Base-by-base conservation (phyloP, 1,139 yeast species). In the Debaryomyces singareniensis region DNA sequence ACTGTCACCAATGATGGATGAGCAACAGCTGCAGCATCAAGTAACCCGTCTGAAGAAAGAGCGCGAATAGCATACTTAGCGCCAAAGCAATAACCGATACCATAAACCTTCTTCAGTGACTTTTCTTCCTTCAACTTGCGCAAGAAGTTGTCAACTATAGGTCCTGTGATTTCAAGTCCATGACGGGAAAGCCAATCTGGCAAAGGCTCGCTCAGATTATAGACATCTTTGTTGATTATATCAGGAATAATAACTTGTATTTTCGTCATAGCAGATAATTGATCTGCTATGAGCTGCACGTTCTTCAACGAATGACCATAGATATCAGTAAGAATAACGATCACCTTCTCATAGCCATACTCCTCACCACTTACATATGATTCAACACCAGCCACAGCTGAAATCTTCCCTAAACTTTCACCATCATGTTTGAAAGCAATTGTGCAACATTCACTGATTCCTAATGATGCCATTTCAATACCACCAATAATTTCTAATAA, bases 51-150 rank as follows among this genome's bases (percentile, higher is more conserved):
- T 12, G 55, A 53, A 2, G 71, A 57, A 30, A 80, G 56, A 34
- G 78, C 68, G 35, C 69, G 75, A 29, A 80, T 48, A 16, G 70
- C 75, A 40, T 61, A 77, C 53, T 78, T 80, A 30, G 87, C 95
- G 46, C 96, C 96, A 44, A 68, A 86, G 60, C 96, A 87, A 65
- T 84, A 78, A 13, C 96, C 96, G 32, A 81, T 58, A 13, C 75
- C 75, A 30, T 68, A 78, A 16, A 80, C 38, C 41, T 67, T 75
- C 33, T 68, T 58, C 7, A 84, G 80, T 4, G 59, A 51, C 31
- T 56, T 51, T 32, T 68, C 72, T 20, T 48, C 43, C 37, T 61
- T 68, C 36, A 79, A 53, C 3, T 49, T 46, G 2, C 45, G 40
- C 38, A 81, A 47, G 43, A 67, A 80, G 5, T 51, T 54, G 28